Evolutionary conservation across 495 filamentous ascomycete species (phyloP).

Genomic region (Annulohypoxylon maeteangense): DNA sequence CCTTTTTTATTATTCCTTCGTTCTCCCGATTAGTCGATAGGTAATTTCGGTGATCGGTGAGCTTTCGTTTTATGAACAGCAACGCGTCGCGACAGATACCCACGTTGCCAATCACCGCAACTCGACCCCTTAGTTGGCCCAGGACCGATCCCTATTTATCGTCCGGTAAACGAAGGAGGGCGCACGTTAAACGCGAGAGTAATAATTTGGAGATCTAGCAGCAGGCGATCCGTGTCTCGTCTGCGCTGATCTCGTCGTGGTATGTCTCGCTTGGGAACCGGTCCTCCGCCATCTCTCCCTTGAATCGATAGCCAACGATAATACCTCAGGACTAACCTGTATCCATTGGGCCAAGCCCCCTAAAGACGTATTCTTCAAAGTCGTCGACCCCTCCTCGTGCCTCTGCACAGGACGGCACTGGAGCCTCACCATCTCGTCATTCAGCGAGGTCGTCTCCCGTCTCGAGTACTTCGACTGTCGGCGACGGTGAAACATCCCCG

Average conservation of each 20-base stretch:
- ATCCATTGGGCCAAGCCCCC: constrained; percentile 38
- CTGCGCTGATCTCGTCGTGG: constrained; percentile 66
- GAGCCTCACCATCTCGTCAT: constrained; percentile 44
- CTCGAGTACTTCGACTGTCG: constrained; percentile 63
- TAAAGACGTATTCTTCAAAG: constrained; percentile 63
- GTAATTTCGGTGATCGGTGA: constrained; percentile 20
- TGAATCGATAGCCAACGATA: constrained; percentile 15
- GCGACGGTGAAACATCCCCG: constrained; percentile 63
- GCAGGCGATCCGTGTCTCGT: constrained; percentile 65
- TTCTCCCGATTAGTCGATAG: constrained; percentile 9
- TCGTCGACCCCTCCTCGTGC: constrained; percentile 64
- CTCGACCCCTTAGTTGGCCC: constrained; percentile 41
- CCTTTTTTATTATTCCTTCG: constrained; percentile 25
- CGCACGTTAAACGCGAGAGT: constrained; percentile 41
- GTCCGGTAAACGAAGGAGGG: constrained; percentile 35
- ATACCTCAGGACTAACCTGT: constrained; percentile 16
- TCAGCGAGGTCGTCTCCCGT: constrained; percentile 57
- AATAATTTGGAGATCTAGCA: constrained; percentile 57
- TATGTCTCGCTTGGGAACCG: constrained; percentile 41
- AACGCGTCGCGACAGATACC: constrained; percentile 54
- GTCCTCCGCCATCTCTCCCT: constrained; percentile 14
- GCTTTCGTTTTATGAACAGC: constrained; percentile 26
- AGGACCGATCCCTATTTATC: constrained; percentile 29
- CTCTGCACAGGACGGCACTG: constrained; percentile 60
- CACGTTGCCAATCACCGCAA: constrained; percentile 32